These are phyloP conservation scores for Nakazawaea ernobii DNA, from an alignment of 805 yeast genomes.

Conservation along the genomic window DNA sequence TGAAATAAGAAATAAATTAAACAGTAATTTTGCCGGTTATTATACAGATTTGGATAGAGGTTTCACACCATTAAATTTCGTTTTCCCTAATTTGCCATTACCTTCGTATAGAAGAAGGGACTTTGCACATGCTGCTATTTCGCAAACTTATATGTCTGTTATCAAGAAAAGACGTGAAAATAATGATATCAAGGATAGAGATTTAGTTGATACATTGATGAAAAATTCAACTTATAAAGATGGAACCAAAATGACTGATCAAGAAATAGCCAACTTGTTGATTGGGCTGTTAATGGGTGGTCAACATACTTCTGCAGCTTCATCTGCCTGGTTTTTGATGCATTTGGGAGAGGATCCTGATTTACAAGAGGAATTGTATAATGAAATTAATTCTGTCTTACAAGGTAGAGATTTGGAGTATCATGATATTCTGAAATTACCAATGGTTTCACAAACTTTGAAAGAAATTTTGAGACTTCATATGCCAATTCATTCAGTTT, in stretches of 20 bases:
- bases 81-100: slow-evolving; percentile 91
- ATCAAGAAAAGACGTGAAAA: slow-evolving; percentile 67
- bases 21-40: slow-evolving; percentile 75
- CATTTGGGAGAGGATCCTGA: slow-evolving; percentile 88
- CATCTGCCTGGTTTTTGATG: slow-evolving; percentile 90
- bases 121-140: slow-evolving; percentile 75
- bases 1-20: slow-evolving; percentile 79
- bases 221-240: slow-evolving; percentile 82
- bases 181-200: slow-evolving; percentile 79
- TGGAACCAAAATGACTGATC: slow-evolving; percentile 91
- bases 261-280: slow-evolving; percentile 86
- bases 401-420: slow-evolving; percentile 63
- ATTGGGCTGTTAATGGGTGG: slow-evolving; percentile 99
- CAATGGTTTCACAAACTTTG: slow-evolving; percentile 76
- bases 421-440: slow-evolving; percentile 78
- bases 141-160: slow-evolving; percentile 74
- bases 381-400: slow-evolving; percentile 66
- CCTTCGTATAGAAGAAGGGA: slow-evolving; percentile 76
- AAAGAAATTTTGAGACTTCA: slow-evolving; percentile 95
- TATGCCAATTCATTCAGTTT: slow-evolving; percentile 92
- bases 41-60: slow-evolving; percentile 95
- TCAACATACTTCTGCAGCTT: slow-evolving; percentile 95
- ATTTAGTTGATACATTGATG: slow-evolving; percentile 84
- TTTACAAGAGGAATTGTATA: slow-evolving; percentile 72
- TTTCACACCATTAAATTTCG: slow-evolving; percentile 93